Evolutionary conservation across 176 grass and related monocot genomes (phyloP), one percentile per base, ranked within the genome.

Genomic region (Rhynchospora pubera): DNA sequence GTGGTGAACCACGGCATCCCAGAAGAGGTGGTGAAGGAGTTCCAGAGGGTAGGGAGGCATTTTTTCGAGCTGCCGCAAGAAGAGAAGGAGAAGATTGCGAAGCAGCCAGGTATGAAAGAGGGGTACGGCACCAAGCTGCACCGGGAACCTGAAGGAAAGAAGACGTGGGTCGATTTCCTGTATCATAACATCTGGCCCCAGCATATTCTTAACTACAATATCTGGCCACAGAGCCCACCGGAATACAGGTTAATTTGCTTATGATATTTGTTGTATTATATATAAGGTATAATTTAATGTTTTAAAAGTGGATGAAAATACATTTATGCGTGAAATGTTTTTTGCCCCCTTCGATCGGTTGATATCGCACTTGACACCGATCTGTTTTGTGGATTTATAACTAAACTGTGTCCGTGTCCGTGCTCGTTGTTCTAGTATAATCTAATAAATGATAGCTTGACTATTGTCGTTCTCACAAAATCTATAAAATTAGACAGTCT

Each of bases 81-180:
- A 42, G 90, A 92, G 85, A 97, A 91, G 88, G 83, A 78, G 81
- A 77, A 77, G 57, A 79, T 88, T 77, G 92, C 88, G 47, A 85
- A 82, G 85, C 43, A 26, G 12, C 78, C 78, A 0, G 78, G 85
- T 0, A 89, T 0, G 66, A 61, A 60, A 68, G 92, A 97, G 75
- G 95, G 92, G 0, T 97, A 97, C 79, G 92, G 87, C 0, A 87
- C 85, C 24, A 88, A 42, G 28, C 75, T 93, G 65, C 79, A 88
- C 80, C 21, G 5, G 66, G 87, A 84, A 42, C 42, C 82, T 7
- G 86, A 89, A 14, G 92, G 88, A 22, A 97, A 91, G 88, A 94
- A 89, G 85, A 62, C 87, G 1, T 94, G 95, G 95, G 87, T 79
- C 23, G 88, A 97, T 83, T 97, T 97, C 81, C 77, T 97, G 57